phyloP scores from a whole-genome alignment of 2,329 filamentous ascomycete species.

The Microcyclospora pomicola region DNA sequence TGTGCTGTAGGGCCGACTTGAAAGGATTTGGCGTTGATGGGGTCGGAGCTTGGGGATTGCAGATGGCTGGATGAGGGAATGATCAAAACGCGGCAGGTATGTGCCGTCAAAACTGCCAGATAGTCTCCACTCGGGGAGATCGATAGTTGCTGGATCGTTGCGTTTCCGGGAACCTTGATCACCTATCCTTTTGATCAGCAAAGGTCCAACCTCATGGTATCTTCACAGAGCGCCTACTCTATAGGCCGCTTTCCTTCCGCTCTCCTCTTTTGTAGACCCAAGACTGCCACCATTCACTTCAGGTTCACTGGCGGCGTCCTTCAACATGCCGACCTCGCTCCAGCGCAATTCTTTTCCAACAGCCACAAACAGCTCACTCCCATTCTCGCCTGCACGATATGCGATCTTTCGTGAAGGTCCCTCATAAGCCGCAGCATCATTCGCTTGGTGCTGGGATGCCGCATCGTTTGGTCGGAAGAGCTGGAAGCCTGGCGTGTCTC shows the following conservation, averaged over 20 bases:
- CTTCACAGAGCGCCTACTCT: constrained; percentile 6
- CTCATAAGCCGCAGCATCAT: constrained; percentile 11
- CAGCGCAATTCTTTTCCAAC: constrained; percentile 83
- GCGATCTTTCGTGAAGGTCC: constrained; percentile 53
- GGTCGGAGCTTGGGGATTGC: constrained; percentile 49
- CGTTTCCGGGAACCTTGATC: constrained; percentile 63
- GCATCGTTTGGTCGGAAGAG: constrained; percentile 47
- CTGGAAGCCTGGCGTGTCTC: constrained; percentile 60
- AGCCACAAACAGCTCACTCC: constrained; percentile 78
- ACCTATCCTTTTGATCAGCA: constrained; percentile 34
- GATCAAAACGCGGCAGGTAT: constrained; percentile 79
- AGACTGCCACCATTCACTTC: too few species aligned
- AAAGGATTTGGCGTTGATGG: constrained; percentile 71
- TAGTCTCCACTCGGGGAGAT: constrained; percentile 72
- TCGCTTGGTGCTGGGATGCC: constrained; percentile 3
- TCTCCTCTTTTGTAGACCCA: constrained; percentile 4
- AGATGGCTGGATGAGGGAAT: constrained; percentile 70
- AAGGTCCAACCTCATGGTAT: too few species aligned
- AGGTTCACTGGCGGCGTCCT: constrained; percentile 34
- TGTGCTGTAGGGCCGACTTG: constrained; percentile 88
- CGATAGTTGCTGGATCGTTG: constrained; percentile 70
- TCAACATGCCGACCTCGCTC: constrained; percentile 70
- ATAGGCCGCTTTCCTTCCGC: constrained; percentile 1
- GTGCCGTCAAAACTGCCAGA: constrained; percentile 71
- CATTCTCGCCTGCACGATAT: constrained; percentile 37